Conservation (phyloP, 148 eudicot species). For the Silene latifolia region DNA sequence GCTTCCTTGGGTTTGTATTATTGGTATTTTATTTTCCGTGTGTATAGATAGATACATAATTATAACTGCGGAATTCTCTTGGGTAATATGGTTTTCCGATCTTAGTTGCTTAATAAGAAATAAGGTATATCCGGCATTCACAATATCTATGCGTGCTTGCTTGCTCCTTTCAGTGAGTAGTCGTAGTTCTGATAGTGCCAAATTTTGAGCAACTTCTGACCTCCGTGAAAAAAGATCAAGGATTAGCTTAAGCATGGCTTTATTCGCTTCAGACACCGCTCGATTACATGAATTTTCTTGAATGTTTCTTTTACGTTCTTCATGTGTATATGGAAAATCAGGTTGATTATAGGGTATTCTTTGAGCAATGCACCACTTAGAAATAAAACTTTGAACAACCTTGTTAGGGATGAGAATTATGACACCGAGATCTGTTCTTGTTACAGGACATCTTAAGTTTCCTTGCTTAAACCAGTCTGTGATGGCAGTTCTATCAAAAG, state of each 20-base stretch:
- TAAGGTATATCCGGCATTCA: neutral
- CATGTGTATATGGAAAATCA: neutral
- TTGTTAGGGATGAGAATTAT: neutral
- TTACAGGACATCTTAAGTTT: conserved; percentile 7
- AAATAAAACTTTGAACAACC: conserved; percentile 4
- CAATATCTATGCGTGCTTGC: conserved; percentile 11
- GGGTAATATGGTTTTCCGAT: neutral
- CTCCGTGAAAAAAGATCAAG: neutral
- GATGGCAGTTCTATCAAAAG: conserved; percentile 15
- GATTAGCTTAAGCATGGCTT: conserved; percentile 7
- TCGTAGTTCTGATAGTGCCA: conserved; percentile 5
- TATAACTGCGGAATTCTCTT: conserved; percentile 9
- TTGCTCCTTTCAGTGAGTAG: conserved; percentile 3
- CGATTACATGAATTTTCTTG: neutral
- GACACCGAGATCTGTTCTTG: neutral
- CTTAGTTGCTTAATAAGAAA: neutral
- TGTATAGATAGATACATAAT: neutral
- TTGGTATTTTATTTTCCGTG: conserved; percentile 1
- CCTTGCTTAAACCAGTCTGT: conserved; percentile 4
- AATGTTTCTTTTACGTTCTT: conserved; percentile 5
- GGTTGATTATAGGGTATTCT: conserved; percentile 7
- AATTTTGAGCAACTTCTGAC: neutral
- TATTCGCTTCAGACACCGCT: neutral
- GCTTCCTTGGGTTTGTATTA: neutral
- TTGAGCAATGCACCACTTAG: conserved; percentile 19